phyloP scores from a whole-genome alignment of 2,329 filamentous ascomycete genomes.

The Magnaporthiopsis incrustans region DNA sequence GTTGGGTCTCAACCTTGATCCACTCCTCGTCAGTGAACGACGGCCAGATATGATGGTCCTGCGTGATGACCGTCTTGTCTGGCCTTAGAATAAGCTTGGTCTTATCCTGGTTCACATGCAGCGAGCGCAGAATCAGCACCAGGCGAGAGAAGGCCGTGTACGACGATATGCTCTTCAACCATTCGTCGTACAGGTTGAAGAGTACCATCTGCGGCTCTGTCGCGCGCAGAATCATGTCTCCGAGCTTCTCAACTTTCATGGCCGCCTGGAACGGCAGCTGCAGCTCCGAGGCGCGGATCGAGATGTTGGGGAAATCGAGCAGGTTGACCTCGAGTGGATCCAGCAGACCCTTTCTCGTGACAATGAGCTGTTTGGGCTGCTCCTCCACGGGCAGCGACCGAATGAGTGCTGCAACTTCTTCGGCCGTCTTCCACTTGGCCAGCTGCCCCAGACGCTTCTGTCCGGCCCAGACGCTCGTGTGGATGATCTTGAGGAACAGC shows the following conservation, averaged over 20 bases:
- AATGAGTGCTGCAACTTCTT: slow-evolving; percentile 97
- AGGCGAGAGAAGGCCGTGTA: slow-evolving; percentile 97
- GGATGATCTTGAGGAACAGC: slow-evolving; percentile 97
- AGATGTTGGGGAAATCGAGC: slow-evolving; percentile 98
- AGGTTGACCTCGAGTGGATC: slow-evolving; percentile 96
- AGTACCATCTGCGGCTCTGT: slow-evolving; percentile 99
- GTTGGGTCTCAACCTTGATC: slow-evolving; percentile 98
- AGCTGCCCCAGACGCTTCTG: slow-evolving; percentile 98
- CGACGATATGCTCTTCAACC: slow-evolving; percentile 96
- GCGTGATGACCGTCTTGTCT: slow-evolving; percentile 96
- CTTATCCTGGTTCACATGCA: slow-evolving; percentile 98
- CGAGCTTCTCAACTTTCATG: slow-evolving; percentile 99
- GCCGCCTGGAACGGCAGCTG: slow-evolving; percentile 98
- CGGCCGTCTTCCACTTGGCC: slow-evolving; percentile 98
- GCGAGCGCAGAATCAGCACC: slow-evolving; percentile 83
- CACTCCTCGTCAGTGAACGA: slow-evolving; percentile 90
- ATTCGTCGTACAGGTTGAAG: slow-evolving; percentile 98
- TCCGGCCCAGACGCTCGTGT: slow-evolving; percentile 97
- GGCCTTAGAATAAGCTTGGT: slow-evolving; percentile 91
- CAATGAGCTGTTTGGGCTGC: slow-evolving; percentile 97
- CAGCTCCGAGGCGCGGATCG: slow-evolving; percentile 91
- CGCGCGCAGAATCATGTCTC: slow-evolving; percentile 95
- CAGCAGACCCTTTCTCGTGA: slow-evolving; percentile 91
- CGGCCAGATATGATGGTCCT: slow-evolving; percentile 99
- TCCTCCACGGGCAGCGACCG: slow-evolving; percentile 93